phyloP scores from a whole-genome alignment of 2,329 filamentous ascomycete genomes.

The Exophiala lecanii-corni region DNA sequence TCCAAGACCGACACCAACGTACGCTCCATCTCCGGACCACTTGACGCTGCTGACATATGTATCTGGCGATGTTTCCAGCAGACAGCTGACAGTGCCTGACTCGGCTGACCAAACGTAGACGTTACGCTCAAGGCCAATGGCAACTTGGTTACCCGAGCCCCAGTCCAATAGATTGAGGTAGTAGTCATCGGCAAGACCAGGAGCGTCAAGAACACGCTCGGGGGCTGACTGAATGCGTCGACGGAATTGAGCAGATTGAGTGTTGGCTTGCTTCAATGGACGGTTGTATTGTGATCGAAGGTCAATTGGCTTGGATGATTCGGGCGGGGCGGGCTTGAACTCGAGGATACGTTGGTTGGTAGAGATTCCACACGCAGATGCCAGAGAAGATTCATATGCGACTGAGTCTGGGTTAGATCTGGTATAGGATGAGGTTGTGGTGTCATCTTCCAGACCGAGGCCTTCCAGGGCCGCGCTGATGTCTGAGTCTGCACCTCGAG shows the following conservation, averaged over 20 bases:
- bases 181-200: constrained; percentile 95
- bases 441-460: constrained; percentile 70
- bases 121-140: constrained; percentile 91
- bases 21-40: constrained; percentile 96
- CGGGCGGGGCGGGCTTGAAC: constrained; percentile 96
- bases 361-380: constrained; percentile 85
- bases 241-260: constrained; percentile 77
- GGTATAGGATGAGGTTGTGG: constrained; percentile 59
- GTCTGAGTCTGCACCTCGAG: constrained; percentile 64
- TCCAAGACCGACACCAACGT: constrained; percentile 90
- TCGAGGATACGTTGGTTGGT: constrained; percentile 93
- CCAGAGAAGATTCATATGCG: constrained; percentile 87
- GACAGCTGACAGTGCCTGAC: constrained; percentile 78
- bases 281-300: constrained; percentile 97
- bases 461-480: constrained; percentile 73
- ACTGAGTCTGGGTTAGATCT: constrained; percentile 81
- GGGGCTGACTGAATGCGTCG: constrained; percentile 90
- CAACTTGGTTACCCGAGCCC: constrained; percentile 96
- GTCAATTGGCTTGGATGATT: constrained; percentile 97
- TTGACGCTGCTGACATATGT: constrained; percentile 98
- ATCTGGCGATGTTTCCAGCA: constrained; percentile 81
- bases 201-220: constrained; percentile 92
- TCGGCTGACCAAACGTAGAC: constrained; percentile 99
- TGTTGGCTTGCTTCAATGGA: constrained; percentile 72
- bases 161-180: constrained; percentile 98